These are phyloP conservation scores for Claviceps sp. DNA, from an alignment of 2,329 filamentous ascomycete genomes.

Conservation along the genomic window DNA sequence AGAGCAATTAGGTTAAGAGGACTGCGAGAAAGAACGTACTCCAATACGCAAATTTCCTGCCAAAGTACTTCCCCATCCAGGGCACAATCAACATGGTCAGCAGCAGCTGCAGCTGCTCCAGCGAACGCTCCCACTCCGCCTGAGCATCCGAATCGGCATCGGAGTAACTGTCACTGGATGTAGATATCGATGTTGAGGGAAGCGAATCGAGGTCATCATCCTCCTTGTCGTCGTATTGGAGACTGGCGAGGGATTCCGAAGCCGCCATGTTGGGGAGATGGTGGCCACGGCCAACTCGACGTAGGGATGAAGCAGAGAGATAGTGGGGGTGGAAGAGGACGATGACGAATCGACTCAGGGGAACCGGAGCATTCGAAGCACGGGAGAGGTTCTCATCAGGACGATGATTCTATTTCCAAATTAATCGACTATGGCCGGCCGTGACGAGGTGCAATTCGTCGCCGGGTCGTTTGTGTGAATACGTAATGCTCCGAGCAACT, in stretches of 20 bases:
- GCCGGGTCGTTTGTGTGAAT: not conserved
- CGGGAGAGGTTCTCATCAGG: not conserved
- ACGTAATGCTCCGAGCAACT: not conserved
- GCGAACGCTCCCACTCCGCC: conserved; percentile 82
- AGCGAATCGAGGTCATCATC: conserved; percentile 52
- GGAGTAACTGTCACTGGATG: conserved; percentile 41
- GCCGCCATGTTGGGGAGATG: conserved; percentile 14
- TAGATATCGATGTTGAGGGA: conserved; percentile 31
- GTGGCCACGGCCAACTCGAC: not conserved
- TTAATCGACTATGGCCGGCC: not conserved
- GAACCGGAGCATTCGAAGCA: not conserved
- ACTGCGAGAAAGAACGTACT: conserved; percentile 36
- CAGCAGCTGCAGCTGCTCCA: conserved; percentile 86
- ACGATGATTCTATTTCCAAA: not conserved
- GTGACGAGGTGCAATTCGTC: not conserved
- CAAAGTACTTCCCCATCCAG: conserved; percentile 88
- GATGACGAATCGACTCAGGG: not conserved
- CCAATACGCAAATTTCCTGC: conserved; percentile 91
- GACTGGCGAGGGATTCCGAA: conserved; percentile 35
- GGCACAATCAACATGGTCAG: conserved; percentile 91
- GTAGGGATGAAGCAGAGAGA: not conserved
- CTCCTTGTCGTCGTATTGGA: conserved; percentile 35
- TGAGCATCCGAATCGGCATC: conserved; percentile 73
- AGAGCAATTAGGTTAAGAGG: no score
- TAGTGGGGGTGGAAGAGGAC: not conserved